A percentile compares a stretch with the other conserved stretches of the same genome.
Conservation (phyloP, 2,329 filamentous ascomycete genomes). For the Chrysoporthe cubensis region DNA sequence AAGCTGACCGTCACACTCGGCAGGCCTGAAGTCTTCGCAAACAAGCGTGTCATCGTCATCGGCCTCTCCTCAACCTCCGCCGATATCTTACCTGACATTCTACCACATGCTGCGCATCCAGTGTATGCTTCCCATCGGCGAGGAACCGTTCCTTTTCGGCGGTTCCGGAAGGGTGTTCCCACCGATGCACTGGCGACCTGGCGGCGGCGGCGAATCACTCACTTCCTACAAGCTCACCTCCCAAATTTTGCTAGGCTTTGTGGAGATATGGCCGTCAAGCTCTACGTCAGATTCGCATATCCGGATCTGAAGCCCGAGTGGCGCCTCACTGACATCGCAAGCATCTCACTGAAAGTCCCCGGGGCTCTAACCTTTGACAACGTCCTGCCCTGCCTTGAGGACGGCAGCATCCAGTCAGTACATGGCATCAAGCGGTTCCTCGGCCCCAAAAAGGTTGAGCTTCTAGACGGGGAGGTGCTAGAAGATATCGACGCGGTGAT, state of each 20-base stretch:
- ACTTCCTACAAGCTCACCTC: slow-evolving; percentile 22
- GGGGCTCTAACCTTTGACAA: slow-evolving; percentile 35
- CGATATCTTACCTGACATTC: slow-evolving; percentile 28
- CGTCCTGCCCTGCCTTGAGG: slow-evolving; percentile 40
- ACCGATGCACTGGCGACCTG: slow-evolving; percentile 33
- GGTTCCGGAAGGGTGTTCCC: slow-evolving; percentile 22
- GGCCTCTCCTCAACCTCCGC: slow-evolving; percentile 29
- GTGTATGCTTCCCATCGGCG: slow-evolving; percentile 30
- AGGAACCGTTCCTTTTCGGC: slow-evolving; percentile 26
- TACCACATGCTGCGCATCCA: slow-evolving; percentile 22
- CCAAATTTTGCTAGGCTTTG: slow-evolving; percentile 31
- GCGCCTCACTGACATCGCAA: slow-evolving; percentile 32
- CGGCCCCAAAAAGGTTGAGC: slow-evolving; percentile 25
- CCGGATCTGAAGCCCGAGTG: slow-evolving; percentile 37
- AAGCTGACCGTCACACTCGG: background rate
- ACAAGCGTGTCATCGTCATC: slow-evolving; percentile 28
- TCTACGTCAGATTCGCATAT: slow-evolving; percentile 15
- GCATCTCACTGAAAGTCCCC: slow-evolving; percentile 23
- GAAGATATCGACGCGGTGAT: slow-evolving; percentile 25
- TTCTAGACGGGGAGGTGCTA: slow-evolving; percentile 23
- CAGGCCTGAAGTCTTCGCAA: slow-evolving; percentile 26
- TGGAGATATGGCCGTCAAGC: slow-evolving; percentile 10
- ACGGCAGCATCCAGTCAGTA: slow-evolving; percentile 21
- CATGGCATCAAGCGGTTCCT: slow-evolving; percentile 23
- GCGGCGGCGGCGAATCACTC: slow-evolving; percentile 32